These are phyloP conservation scores for Phellinidium pouzarii DNA, from an alignment of 1,284 basidiomycete species.

Conservation along the genomic window DNA sequence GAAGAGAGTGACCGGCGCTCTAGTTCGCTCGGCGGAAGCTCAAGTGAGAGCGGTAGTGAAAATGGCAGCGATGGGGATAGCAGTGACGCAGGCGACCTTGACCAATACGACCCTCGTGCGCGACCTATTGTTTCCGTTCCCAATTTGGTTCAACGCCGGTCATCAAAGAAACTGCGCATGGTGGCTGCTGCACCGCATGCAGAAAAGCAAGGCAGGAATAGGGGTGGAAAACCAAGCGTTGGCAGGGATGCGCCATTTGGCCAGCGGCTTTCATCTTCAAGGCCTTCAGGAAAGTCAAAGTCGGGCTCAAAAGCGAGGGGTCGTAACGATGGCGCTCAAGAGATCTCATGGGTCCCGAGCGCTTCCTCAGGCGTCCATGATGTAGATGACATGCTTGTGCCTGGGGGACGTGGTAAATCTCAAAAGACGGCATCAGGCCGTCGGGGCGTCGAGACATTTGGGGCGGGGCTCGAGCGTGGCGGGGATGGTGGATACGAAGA, in stretches of 20 bases:
- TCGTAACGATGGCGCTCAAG: constrained; percentile 47
- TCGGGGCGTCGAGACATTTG: constrained; percentile 74
- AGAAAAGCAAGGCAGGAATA: constrained; percentile 2
- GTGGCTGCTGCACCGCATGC: constrained; percentile 32
- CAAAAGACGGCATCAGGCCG: constrained; percentile 35
- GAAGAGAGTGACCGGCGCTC: constrained; percentile 82
- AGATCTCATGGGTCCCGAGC: constrained; percentile 57
- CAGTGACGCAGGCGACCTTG: constrained; percentile 47
- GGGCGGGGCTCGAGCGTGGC: constrained; percentile 80
- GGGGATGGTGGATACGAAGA: constrained; percentile 48
- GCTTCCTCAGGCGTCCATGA: constrained; percentile 23
- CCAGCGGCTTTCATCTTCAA: constrained; percentile 40
- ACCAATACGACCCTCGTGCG: constrained; percentile 27
- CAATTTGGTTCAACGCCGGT: constrained; percentile 47
- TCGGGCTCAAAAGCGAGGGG: constrained; percentile 17
- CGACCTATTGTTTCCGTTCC: constrained; percentile 32
- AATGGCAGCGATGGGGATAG: constrained; percentile 37
- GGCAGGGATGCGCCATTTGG: constrained; percentile 52
- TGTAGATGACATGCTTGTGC: constrained; percentile 28
- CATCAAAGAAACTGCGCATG: constrained; percentile 34
- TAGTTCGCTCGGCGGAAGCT: constrained; percentile 52
- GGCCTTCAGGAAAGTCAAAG: constrained; percentile 14
- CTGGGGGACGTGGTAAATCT: constrained; percentile 28
- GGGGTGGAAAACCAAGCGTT: background rate
- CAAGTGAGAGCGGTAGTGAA: constrained; percentile 31